phyloP scores from a whole-genome alignment of 306 rosid species.

The Cyamopsis tetragonoloba region DNA sequence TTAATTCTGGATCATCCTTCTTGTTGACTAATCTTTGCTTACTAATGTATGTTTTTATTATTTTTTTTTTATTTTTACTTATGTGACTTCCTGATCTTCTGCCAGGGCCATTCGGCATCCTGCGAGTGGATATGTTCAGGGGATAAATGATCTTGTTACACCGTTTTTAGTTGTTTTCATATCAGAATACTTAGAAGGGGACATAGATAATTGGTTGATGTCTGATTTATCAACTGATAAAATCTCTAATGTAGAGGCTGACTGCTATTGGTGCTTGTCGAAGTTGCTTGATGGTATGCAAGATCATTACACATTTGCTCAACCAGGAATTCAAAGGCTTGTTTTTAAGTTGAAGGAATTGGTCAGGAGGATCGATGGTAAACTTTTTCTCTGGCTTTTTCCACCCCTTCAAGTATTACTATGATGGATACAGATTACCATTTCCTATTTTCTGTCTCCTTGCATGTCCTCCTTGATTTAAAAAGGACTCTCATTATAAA shows the following conservation, averaged over 20 bases:
- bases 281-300: conserved; percentile 97
- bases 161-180: conserved; percentile 91
- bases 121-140: conserved; percentile 99
- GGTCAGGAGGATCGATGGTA: conserved; percentile 93
- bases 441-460: no score
- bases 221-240: conserved; percentile 64
- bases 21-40: neutral
- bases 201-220: conserved; percentile 70
- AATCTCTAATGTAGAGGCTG: conserved; percentile 73
- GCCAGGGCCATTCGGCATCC: conserved; percentile 98
- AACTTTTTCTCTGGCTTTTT: conserved; percentile 16
- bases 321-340: conserved; percentile 97
- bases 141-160: conserved; percentile 94
- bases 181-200: conserved; percentile 78
- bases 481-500: no score
- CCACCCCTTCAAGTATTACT: conserved; percentile 10
- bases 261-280: conserved; percentile 94
- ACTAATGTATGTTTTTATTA: neutral
- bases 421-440: no score
- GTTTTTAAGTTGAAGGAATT: conserved; percentile 90
- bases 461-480: no score
- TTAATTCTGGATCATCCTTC: neutral
- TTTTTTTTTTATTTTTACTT: conserved; percentile 36
- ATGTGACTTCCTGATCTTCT: conserved; percentile 26
- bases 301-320: conserved; percentile 97